These are phyloP conservation scores for Neonectria coccinea DNA, from an alignment of 2,329 filamentous ascomycete species.

Conservation along the genomic window DNA sequence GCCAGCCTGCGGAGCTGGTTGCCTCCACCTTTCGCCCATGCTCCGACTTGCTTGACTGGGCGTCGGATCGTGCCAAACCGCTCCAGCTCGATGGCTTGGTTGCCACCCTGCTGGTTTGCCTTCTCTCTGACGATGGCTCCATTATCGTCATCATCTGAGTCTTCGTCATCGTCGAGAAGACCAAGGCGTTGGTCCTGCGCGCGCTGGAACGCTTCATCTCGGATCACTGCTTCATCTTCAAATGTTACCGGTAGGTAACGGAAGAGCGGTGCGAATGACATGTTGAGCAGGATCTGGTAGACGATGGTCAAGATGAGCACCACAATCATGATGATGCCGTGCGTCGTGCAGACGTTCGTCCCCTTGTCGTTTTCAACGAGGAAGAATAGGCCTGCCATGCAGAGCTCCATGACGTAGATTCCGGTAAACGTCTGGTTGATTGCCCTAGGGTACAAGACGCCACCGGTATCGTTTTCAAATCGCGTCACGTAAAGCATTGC, in stretches of 20 bases:
- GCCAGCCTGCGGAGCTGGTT: constrained; percentile 62
- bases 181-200: constrained; percentile 79
- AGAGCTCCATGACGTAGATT: constrained; percentile 93
- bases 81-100: constrained; percentile 56
- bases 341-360: constrained; percentile 72
- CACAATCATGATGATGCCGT: constrained; percentile 88
- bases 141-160: constrained; percentile 57
- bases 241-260: constrained; percentile 93
- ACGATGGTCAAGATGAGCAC: constrained; percentile 75
- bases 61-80: constrained; percentile 54
- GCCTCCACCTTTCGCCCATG: constrained; percentile 58
- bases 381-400: constrained; percentile 90
- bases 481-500: constrained; percentile 95
- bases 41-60: constrained; percentile 57
- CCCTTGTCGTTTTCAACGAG: constrained; percentile 71
- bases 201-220: constrained; percentile 88
- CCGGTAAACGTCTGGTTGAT: constrained; percentile 97
- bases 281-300: constrained; percentile 85
- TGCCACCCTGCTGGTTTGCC: constrained; percentile 49
- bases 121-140: constrained; percentile 55
- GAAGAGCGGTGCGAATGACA: constrained; percentile 85
- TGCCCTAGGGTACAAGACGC: constrained; percentile 88
- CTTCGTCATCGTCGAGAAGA: constrained; percentile 64
- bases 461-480: constrained; percentile 90
- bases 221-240: constrained; percentile 92